Percentiles rank a stretch among this genome's conserved stretches.
phyloP scores from a whole-genome alignment of 257 asterid species.

The Nyctanthes arbortristis region DNA sequence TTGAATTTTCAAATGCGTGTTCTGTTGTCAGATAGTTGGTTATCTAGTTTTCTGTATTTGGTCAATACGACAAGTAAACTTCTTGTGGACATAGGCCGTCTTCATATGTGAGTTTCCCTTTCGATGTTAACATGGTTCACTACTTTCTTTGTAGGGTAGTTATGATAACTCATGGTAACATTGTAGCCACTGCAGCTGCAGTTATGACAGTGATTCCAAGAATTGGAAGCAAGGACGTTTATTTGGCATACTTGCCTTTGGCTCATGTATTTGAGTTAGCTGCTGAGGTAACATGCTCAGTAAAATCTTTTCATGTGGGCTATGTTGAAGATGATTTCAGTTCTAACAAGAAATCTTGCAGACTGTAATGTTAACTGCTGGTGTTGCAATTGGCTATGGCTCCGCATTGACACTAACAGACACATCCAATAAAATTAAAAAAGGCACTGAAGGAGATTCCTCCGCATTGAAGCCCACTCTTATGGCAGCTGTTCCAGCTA shows the following conservation, averaged over 20 bases:
- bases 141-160: constrained; percentile 66
- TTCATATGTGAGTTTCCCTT: constrained; percentile 6
- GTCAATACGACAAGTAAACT: constrained; percentile 10
- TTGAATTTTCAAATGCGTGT: neutral
- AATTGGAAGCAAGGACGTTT: constrained; percentile 67
- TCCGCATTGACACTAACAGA: constrained; percentile 85
- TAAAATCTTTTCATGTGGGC: constrained; percentile 14
- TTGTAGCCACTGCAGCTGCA: constrained; percentile 88
- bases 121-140: constrained; percentile 8
- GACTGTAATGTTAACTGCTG: constrained; percentile 87
- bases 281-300: constrained; percentile 69
- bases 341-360: constrained; percentile 43
- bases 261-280: constrained; percentile 93
- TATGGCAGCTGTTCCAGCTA: constrained; percentile 89
- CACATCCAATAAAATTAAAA: constrained; percentile 83
- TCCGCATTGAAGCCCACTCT: constrained; percentile 72
- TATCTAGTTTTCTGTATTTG: neutral
- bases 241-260: constrained; percentile 86
- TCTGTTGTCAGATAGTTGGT: neutral
- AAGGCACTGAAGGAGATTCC: constrained; percentile 89
- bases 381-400: constrained; percentile 82
- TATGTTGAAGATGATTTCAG: constrained; percentile 10
- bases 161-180: constrained; percentile 93
- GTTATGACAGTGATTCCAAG: constrained; percentile 79
- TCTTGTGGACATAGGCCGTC: constrained; percentile 13